phyloP scores from a whole-genome alignment of 176 grass and related monocot species.

The Oryza meyeriana region DNA sequence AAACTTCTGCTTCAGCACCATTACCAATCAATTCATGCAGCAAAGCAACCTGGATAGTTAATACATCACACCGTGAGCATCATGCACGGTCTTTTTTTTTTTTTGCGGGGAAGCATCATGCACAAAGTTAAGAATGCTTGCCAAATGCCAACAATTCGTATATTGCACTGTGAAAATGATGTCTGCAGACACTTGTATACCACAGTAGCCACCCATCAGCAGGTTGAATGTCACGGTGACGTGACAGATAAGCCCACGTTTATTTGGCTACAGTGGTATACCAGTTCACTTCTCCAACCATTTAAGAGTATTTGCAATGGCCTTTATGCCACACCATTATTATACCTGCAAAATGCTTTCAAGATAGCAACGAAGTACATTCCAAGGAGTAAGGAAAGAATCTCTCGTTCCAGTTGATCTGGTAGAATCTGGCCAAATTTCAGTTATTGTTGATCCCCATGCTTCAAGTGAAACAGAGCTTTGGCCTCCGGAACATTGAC shows the following conservation, averaged over 20 bases:
- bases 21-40: slow-evolving; percentile 74
- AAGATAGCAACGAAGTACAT: slow-evolving; percentile 74
- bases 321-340: neutral
- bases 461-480: slow-evolving; percentile 52
- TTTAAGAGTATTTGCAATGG: neutral
- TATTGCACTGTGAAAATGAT: neutral
- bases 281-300: slow-evolving; percentile 16
- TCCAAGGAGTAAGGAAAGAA: slow-evolving; percentile 72
- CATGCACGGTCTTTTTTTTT: neutral
- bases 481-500: slow-evolving; percentile 15
- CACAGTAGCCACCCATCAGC: slow-evolving; percentile 3
- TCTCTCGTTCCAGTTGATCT: slow-evolving; percentile 40
- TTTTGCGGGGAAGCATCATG: neutral
- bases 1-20: slow-evolving; percentile 70
- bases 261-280: neutral
- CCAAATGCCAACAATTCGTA: neutral
- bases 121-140: neutral
- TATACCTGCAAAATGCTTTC: slow-evolving; percentile 97
- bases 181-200: neutral
- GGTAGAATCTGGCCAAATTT: slow-evolving; percentile 61
- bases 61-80: slow-evolving; percentile 1
- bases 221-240: neutral
- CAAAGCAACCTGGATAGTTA: slow-evolving; percentile 57
- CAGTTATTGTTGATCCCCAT: slow-evolving; percentile 46
- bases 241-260: neutral